phyloP scores from a whole-genome alignment of 192 early-diverging fungal genomes.

The Podochytrium sp. region DNA sequence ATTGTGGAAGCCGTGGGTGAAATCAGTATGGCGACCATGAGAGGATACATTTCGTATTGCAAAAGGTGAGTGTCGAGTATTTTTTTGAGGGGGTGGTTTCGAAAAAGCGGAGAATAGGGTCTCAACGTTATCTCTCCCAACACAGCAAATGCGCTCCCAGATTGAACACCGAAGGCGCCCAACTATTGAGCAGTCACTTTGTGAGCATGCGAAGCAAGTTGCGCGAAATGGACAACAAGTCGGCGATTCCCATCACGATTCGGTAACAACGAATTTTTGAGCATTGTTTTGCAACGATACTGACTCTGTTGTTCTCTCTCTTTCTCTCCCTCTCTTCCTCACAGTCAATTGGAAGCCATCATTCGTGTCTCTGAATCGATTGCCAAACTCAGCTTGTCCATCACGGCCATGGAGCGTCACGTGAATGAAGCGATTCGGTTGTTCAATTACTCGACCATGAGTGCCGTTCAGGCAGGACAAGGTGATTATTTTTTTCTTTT shows the following conservation, averaged over 20 bases:
- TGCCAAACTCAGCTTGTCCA: constrained; percentile 90
- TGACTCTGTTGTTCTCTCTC: too few species aligned
- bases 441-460: constrained; percentile 97
- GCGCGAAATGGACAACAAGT: constrained; percentile 68
- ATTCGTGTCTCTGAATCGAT: constrained; percentile 97
- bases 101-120: too few species aligned
- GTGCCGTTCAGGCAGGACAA: constrained; percentile 89
- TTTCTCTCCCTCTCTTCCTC: background rate
- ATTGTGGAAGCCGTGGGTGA: constrained; percentile 74
- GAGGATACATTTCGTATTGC: constrained; percentile 94
- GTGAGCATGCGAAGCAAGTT: constrained; percentile 88
- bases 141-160: constrained; percentile 91
- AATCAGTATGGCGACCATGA: constrained; percentile 93
- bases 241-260: constrained; percentile 95
- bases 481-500: constrained; percentile 46
- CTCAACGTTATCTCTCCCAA: background rate
- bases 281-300: too few species aligned
- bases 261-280: too few species aligned
- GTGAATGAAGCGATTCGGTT: constrained; percentile 97
- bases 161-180: constrained; percentile 82
- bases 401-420: constrained; percentile 82
- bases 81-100: too few species aligned
- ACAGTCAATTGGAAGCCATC: constrained; percentile 96
- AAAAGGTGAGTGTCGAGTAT: constrained; percentile 60
- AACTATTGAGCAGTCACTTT: constrained; percentile 93